These are phyloP conservation scores for Blastocystis sp. DNA, from an alignment of 352 stramenopile genomes.

Conservation along the genomic window DNA sequence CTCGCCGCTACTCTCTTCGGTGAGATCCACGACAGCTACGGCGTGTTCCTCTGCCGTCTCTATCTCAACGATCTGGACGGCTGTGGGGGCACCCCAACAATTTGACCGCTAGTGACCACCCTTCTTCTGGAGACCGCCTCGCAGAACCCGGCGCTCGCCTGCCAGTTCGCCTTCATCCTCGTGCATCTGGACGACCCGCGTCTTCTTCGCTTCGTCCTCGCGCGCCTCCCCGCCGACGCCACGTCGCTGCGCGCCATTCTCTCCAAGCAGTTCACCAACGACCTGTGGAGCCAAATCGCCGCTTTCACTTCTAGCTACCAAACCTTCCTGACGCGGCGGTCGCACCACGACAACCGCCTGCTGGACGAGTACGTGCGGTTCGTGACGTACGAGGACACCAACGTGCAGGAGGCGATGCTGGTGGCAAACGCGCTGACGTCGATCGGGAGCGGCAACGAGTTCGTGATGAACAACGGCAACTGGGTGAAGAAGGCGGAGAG, in stretches of 20 bases:
- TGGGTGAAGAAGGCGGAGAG: constrained; percentile 97
- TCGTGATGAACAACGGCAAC: constrained; percentile 96
- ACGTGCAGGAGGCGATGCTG: constrained; percentile 95
- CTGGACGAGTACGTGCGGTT: constrained; percentile 82
- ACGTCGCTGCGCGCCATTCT: constrained; percentile 75
- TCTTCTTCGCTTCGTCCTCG: constrained; percentile 88
- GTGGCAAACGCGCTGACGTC: constrained; percentile 93
- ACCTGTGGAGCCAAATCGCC: constrained; percentile 75
- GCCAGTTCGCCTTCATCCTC: constrained; percentile 95
- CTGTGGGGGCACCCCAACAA: no score
- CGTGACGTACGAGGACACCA: constrained; percentile 87
- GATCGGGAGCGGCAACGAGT: constrained; percentile 91
- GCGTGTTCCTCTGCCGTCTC: background rate
- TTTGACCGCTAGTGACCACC: background rate
- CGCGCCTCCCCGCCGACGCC: constrained; percentile 77
- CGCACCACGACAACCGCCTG: constrained; percentile 84
- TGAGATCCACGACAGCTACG: background rate
- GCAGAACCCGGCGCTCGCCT: constrained; percentile 77
- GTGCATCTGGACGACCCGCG: constrained; percentile 94
- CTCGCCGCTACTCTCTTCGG: background rate
- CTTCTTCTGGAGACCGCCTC: constrained; percentile 73
- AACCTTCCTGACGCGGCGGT: constrained; percentile 86
- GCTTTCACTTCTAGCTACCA: constrained; percentile 71
- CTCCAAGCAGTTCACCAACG: constrained; percentile 80
- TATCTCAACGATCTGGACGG: background rate